phyloP scores from a whole-genome alignment of 352 stramenopile species.

The Thraustotheca clavata region DNA sequence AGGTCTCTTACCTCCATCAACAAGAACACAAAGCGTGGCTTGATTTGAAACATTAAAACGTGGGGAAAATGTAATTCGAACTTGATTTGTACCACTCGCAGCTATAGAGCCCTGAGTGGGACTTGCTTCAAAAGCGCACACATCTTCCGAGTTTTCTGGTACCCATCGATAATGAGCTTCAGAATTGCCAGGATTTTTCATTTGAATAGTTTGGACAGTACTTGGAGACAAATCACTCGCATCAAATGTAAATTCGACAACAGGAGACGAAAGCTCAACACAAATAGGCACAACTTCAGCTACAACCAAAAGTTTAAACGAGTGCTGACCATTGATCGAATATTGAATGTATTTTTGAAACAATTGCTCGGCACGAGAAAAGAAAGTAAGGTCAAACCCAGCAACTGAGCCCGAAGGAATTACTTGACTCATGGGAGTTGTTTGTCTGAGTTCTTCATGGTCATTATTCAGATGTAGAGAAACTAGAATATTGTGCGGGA shows the following conservation, averaged over 20 bases:
- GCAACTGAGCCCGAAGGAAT: slow-evolving; percentile 64
- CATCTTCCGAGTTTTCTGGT: not conserved
- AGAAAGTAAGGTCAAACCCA: slow-evolving; percentile 89
- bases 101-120: slow-evolving; percentile 35
- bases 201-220: slow-evolving; percentile 47
- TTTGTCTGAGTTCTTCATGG: slow-evolving; percentile 49
- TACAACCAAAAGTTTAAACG: slow-evolving; percentile 70
- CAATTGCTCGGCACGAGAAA: slow-evolving; percentile 63
- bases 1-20: slow-evolving; percentile 5
- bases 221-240: slow-evolving; percentile 36
- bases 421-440: slow-evolving; percentile 67
- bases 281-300: slow-evolving; percentile 87
- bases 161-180: slow-evolving; percentile 80
- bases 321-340: slow-evolving; percentile 79
- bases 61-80: slow-evolving; percentile 35
- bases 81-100: slow-evolving; percentile 24
- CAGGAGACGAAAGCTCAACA: slow-evolving; percentile 44
- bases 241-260: slow-evolving; percentile 76
- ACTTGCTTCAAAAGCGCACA: slow-evolving; percentile 32
- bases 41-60: slow-evolving; percentile 25
- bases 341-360: slow-evolving; percentile 77
- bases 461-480: slow-evolving; percentile 34
- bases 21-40: not conserved
- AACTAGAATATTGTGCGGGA: slow-evolving; percentile 77
- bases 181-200: slow-evolving; percentile 89